Conservation (phyloP, 495 filamentous ascomycete species). For the Podospora fimiseda region DNA sequence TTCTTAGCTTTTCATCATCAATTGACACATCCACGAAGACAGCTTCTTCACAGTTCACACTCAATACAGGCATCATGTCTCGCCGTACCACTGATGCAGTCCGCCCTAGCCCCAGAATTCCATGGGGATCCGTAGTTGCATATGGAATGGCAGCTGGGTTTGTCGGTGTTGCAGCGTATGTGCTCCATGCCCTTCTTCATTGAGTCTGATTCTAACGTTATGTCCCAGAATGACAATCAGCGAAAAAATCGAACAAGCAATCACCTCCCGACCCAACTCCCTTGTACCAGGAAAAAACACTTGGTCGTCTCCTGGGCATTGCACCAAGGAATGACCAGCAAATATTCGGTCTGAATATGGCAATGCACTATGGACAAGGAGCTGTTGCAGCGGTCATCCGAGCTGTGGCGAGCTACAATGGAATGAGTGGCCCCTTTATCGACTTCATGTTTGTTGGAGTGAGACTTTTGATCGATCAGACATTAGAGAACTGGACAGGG, state of each 20-base stretch:
- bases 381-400: constrained; percentile 17
- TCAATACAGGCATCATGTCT: neutral
- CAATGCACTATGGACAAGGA: constrained; percentile 23
- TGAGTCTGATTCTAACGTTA: neutral
- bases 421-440: constrained; percentile 29
- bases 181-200: neutral
- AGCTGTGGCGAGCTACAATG: constrained; percentile 22
- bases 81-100: neutral
- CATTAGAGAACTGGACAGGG: constrained; percentile 26
- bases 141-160: neutral
- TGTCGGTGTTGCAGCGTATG: neutral
- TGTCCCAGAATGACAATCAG: constrained; percentile 8
- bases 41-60: no score
- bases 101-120: neutral
- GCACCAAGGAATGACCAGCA: constrained; percentile 1
- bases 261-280: constrained; percentile 9
- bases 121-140: neutral
- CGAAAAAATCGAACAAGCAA: constrained; percentile 13
- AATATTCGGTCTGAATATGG: constrained; percentile 13
- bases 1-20: no score
- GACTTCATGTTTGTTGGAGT: constrained; percentile 26
- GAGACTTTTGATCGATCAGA: constrained; percentile 28
- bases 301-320: constrained; percentile 4
- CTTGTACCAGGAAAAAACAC: constrained; percentile 12
- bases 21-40: no score